phyloP scores from a whole-genome alignment of 768 basidiomycete genomes.

The Psilocybe tampanensis region DNA sequence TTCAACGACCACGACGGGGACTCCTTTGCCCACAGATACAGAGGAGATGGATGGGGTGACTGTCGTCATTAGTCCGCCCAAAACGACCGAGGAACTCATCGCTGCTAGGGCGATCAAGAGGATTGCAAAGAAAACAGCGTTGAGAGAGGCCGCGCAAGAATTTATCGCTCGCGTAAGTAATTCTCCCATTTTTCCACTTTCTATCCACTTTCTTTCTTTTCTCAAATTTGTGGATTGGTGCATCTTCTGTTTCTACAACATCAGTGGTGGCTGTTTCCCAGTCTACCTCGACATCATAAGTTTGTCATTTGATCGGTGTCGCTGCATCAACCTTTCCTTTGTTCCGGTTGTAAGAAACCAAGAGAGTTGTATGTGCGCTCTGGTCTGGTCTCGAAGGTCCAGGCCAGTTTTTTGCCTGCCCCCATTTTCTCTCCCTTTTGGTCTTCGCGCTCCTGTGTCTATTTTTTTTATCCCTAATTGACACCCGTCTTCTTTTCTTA shows the following conservation, averaged over 20 bases:
- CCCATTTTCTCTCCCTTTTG: neutral
- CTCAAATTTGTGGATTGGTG: no score
- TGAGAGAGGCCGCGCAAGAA: conserved; percentile 22
- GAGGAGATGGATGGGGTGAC: neutral
- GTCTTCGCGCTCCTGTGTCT: neutral
- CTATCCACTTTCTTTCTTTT: no score
- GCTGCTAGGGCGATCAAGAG: conserved; percentile 25
- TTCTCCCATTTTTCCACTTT: neutral
- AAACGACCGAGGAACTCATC: conserved; percentile 22
- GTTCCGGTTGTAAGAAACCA: no score
- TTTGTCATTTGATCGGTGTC: no score
- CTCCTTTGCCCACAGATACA: neutral
- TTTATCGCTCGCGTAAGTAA: conserved; percentile 22
- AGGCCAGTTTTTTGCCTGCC: no score
- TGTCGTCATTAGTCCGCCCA: conserved; percentile 17
- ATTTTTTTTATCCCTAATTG: neutral
- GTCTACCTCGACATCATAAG: no score
- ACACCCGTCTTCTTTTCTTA: neutral
- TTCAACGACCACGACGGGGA: neutral
- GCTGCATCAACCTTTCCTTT: no score
- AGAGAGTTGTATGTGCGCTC: no score
- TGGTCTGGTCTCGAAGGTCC: no score
- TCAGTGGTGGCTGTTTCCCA: no score
- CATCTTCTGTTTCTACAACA: no score
- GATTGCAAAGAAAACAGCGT: conserved; percentile 19